Base-by-base conservation (phyloP, 257 asterid species). In the Scutellaria baicalensis region DNA sequence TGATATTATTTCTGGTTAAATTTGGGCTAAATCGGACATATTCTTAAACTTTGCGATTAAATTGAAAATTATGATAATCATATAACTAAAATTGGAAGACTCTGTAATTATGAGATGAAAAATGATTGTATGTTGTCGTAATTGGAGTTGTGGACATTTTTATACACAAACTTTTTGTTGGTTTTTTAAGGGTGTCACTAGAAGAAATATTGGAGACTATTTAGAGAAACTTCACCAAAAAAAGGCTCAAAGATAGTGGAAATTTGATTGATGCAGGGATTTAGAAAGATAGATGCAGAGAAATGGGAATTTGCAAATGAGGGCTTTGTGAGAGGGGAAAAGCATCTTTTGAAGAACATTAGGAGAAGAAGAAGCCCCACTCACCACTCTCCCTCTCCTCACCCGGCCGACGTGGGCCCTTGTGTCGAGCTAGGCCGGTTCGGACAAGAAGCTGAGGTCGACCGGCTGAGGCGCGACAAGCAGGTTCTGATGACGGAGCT, bases 291-390 rank as follows among this genome's bases (percentile, higher is more conserved):
- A 13, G 96, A 91, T 76, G 78, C 90, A 0, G 96, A 91, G 35
- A 84, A 68, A 77, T 91, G 97, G 96, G 97, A 91, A 64, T 91
- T 91, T 8, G 92, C 96, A 0, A 86, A 88, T 40, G 97, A 91
- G 44, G 80, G 70, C 0, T 88, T 91, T 59, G 43, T 88, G 0
- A 76, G 76, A 61, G 94, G 91, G 11, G 81, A 82, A 2, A 86
- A 81, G 65, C 88, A 86, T 50, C 87, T 91, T 6, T 59, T 86
- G 27, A 84, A 17, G 78, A 84, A 64, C 73, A 91, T 88, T 40
- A 81, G 74, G 60, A 81, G 96, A 33, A 78, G 85, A 64, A 84
- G 75, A 71, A 36, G 88, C 0, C n/a, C 81, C 6, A 3, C 69
- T 14, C 75, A 73, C 45, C 45, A 76, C 2, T 11, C 40, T 4